A percentile compares a stretch with the other conserved stretches of the same genome.
Evolutionary conservation across 1,284 basidiomycete species (phyloP).

Genomic region (Phylloporus sp.): DNA sequence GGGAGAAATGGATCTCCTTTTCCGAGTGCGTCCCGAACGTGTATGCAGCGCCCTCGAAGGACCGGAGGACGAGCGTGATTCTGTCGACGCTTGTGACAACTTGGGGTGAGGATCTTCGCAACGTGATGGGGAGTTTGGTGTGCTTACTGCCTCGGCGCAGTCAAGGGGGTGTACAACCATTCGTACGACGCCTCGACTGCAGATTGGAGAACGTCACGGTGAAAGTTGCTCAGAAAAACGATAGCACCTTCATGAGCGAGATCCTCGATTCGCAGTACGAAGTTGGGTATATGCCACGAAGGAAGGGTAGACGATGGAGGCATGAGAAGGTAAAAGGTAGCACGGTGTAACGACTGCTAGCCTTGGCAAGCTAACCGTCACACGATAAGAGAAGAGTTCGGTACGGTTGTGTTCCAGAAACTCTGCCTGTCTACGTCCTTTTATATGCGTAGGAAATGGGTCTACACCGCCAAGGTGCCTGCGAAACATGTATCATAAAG

Average conservation of each 20-base stretch:
- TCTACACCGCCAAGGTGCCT: too few relatives aligned
- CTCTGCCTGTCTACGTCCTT: too few relatives aligned
- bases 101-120: constrained; percentile 5
- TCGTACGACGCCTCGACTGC: constrained; percentile 59
- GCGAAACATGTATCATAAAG: too few relatives aligned
- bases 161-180: constrained; percentile 63
- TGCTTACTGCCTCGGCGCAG: constrained; percentile 59
- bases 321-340: constrained; percentile 28
- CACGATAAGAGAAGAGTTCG: too few relatives aligned
- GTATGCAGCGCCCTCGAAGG: constrained; percentile 71
- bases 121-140: neutral
- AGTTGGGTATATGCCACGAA: constrained; percentile 57
- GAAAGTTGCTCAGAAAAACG: constrained; percentile 59
- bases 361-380: too few relatives aligned
- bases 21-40: constrained; percentile 55
- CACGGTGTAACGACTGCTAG: too few relatives aligned
- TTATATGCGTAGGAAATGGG: too few relatives aligned
- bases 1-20: constrained; percentile 75
- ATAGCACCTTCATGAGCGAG: constrained; percentile 58
- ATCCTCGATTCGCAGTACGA: constrained; percentile 61
- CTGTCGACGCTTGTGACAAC: constrained; percentile 50
- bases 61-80: constrained; percentile 59
- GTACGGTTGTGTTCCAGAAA: too few relatives aligned
- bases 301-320: constrained; percentile 35
- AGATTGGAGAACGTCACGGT: constrained; percentile 48